phyloP scores from a whole-genome alignment of 2,329 filamentous ascomycete species.

The Aspergillus ibericus region DNA sequence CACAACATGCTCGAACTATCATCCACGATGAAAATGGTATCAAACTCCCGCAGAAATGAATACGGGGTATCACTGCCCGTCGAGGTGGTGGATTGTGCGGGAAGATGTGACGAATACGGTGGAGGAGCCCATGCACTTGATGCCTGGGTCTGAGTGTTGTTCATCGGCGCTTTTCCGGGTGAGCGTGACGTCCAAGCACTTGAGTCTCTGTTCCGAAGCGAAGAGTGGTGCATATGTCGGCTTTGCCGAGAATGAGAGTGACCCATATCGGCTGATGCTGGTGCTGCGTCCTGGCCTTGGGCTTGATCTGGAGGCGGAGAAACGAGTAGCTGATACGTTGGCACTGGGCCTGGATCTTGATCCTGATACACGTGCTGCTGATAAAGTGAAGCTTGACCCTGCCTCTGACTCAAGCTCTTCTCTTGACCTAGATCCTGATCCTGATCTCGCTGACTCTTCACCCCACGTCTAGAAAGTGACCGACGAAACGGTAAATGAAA shows the following conservation, averaged over 20 bases:
- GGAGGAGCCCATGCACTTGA: background rate
- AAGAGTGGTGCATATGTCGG: background rate
- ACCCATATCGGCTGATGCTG: background rate
- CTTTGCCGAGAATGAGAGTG: background rate
- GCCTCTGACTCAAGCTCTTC: too few relatives aligned
- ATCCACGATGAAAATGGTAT: constrained; percentile 88
- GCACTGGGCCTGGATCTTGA: background rate
- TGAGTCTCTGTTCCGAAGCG: background rate
- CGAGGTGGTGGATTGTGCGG: constrained; percentile 31
- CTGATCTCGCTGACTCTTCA: too few relatives aligned
- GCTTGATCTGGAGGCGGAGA: background rate
- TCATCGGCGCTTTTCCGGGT: background rate
- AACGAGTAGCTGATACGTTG: too few relatives aligned
- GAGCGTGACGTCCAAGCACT: background rate
- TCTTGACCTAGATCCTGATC: too few relatives aligned
- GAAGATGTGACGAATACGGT: constrained; percentile 13
- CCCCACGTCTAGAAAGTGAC: too few relatives aligned
- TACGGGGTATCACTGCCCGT: constrained; percentile 62
- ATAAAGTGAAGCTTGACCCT: too few relatives aligned
- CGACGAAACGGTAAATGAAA: too few relatives aligned
- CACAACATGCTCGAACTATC: constrained; percentile 91
- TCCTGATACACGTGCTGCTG: too few relatives aligned
- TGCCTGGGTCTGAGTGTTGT: background rate
- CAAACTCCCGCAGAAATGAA: constrained; percentile 74
- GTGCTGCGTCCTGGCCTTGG: background rate